Evolutionary conservation across 257 asterid genomes (phyloP).

Genomic region (Fraxinus quadrangulata): DNA sequence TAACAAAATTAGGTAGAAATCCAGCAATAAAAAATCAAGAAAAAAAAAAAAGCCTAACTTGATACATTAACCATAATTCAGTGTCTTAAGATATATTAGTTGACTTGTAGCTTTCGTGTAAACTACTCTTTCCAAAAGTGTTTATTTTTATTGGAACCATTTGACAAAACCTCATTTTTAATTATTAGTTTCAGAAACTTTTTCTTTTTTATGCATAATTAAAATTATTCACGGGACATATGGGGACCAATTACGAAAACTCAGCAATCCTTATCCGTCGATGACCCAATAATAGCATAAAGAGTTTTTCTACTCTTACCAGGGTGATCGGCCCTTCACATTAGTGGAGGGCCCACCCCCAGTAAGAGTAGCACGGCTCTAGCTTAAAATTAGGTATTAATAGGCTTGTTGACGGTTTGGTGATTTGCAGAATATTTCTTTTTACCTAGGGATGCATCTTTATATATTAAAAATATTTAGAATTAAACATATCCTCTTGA

Average conservation of each 20-base stretch:
- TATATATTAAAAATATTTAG: too few species aligned
- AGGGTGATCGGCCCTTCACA: too few species aligned
- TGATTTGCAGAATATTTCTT: too few species aligned
- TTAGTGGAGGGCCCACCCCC: too few species aligned
- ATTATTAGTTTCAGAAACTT: slow-evolving; percentile 37
- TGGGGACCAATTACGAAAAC: not conserved
- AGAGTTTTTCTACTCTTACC: too few species aligned
- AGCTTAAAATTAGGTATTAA: not conserved
- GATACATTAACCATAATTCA: slow-evolving; percentile 36
- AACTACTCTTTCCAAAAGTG: slow-evolving; percentile 44
- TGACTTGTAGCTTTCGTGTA: slow-evolving; percentile 41
- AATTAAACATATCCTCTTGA: too few species aligned
- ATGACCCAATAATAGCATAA: not conserved
- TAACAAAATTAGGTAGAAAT: slow-evolving; percentile 47
- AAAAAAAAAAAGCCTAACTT: slow-evolving; percentile 19
- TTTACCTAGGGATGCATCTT: too few species aligned
- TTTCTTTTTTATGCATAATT: slow-evolving; percentile 13
- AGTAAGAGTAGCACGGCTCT: too few species aligned
- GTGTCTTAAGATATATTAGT: slow-evolving; percentile 23
- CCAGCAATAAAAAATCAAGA: slow-evolving; percentile 22
- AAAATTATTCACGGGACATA: not conserved
- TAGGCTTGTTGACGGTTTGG: not conserved
- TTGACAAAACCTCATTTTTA: slow-evolving; percentile 28
- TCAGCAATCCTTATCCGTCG: slow-evolving; percentile 11
- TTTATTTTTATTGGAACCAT: slow-evolving; percentile 10